A percentile compares a stretch with the other conserved stretches of the same genome.
Evolutionary conservation across 306 rosid genomes (phyloP).

Genomic region (Trifolium repens): DNA sequence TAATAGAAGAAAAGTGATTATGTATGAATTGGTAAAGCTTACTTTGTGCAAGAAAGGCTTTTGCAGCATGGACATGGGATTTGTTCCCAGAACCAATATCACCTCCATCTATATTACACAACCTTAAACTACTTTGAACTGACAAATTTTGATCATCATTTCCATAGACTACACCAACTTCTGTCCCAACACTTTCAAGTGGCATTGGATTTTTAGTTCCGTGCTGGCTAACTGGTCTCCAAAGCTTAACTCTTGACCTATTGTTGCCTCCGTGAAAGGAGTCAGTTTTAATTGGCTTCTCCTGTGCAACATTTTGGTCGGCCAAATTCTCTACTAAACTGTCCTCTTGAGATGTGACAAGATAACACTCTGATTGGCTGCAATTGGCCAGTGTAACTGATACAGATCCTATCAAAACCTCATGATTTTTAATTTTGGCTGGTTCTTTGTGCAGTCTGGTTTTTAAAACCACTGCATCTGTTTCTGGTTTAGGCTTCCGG

Average conservation of each 20-base stretch:
- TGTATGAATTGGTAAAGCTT: conserved; percentile 37
- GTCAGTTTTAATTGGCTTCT: conserved; percentile 60
- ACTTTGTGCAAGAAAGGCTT: conserved; percentile 84
- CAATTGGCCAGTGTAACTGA: conserved; percentile 68
- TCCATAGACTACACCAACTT: conserved; percentile 52
- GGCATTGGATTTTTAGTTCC: conserved; percentile 54
- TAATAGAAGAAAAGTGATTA: conserved; percentile 9
- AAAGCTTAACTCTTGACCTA: conserved; percentile 56
- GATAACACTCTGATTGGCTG: conserved; percentile 52
- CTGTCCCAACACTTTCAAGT: conserved; percentile 53
- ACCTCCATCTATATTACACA: conserved; percentile 43
- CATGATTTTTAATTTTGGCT: conserved; percentile 58
- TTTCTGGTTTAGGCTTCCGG: conserved; percentile 72
- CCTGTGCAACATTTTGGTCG: conserved; percentile 54
- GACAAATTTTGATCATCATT: conserved; percentile 46
- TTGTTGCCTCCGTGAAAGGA: conserved; percentile 52
- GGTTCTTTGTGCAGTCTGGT: conserved; percentile 55
- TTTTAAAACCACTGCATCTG: conserved; percentile 51
- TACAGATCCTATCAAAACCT: conserved; percentile 92
- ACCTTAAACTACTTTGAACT: conserved; percentile 46
- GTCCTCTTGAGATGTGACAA: conserved; percentile 47
- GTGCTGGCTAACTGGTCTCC: conserved; percentile 79
- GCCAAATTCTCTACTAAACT: conserved; percentile 46
- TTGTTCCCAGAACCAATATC: conserved; percentile 38
- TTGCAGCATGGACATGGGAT: conserved; percentile 50